Conservation (phyloP, 2,329 filamentous ascomycete species). For the Exophiala xenobiotica region DNA sequence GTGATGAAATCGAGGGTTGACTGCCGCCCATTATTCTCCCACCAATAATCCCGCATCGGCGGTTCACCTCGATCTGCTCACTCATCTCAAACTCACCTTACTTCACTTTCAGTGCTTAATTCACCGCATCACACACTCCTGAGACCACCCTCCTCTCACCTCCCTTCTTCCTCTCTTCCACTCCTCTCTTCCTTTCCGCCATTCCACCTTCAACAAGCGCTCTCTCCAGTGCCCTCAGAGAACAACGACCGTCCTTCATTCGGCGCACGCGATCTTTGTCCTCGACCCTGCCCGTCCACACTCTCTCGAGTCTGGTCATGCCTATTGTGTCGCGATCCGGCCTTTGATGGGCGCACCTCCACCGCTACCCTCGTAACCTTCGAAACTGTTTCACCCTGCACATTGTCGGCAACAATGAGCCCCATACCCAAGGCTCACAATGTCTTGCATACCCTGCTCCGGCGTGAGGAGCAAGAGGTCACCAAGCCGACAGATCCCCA, state of each 20-base stretch:
- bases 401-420: slow-evolving; percentile 20
- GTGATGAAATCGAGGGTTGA: too few species aligned
- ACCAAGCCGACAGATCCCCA: slow-evolving; percentile 31
- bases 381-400: not conserved
- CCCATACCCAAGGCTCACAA: slow-evolving; percentile 19
- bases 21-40: too few species aligned
- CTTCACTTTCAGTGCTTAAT: slow-evolving; percentile 1
- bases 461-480: slow-evolving; percentile 16
- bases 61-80: too few species aligned
- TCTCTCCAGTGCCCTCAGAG: too few species aligned
- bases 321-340: not conserved
- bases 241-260: not conserved
- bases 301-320: not conserved
- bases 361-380: not conserved
- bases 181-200: too few species aligned
- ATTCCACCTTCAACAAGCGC: too few species aligned
- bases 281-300: not conserved
- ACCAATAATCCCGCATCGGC: too few species aligned
- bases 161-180: not conserved
- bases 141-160: not conserved
- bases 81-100: too few species aligned
- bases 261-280: not conserved
- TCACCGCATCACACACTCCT: not conserved
- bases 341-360: slow-evolving; percentile 18
- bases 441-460: slow-evolving; percentile 20